phyloP scores from a whole-genome alignment of 108 stramenopile genomes.

The Pelagomonas calceolata region DNA sequence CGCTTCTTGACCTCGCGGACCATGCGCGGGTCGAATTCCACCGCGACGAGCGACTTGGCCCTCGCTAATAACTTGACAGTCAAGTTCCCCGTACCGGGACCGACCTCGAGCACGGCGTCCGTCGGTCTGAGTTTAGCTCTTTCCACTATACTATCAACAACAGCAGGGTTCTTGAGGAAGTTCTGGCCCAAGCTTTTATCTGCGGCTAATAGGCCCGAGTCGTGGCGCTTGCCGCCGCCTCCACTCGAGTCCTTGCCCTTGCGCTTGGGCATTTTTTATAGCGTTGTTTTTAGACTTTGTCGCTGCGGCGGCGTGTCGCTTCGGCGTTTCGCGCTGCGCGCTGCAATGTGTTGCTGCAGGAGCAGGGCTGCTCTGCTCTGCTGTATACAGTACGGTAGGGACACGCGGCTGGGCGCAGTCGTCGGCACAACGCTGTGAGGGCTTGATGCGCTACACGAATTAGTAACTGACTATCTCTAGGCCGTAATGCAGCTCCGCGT shows the following conservation, averaged over 20 bases:
- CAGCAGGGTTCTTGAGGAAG: constrained; percentile 98
- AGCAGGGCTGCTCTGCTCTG: too few relatives aligned
- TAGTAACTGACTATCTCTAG: too few relatives aligned
- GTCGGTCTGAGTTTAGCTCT: constrained; percentile 71
- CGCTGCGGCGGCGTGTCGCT: too few relatives aligned
- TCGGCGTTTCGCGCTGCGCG: too few relatives aligned
- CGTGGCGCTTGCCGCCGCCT: constrained; percentile 20
- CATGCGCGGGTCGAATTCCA: constrained; percentile 96
- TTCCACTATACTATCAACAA: constrained; percentile 89
- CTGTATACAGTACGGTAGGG: too few relatives aligned
- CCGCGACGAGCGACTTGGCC: constrained; percentile 75
- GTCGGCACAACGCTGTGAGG: too few relatives aligned
- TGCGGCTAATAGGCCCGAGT: constrained; percentile 19
- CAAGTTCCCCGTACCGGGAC: constrained; percentile 97
- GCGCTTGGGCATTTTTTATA: constrained; percentile 10
- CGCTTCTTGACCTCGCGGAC: constrained; percentile 93
- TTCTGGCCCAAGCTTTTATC: constrained; percentile 93
- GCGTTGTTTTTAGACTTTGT: too few relatives aligned
- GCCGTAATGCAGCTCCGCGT: too few relatives aligned
- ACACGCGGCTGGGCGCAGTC: too few relatives aligned
- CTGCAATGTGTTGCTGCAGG: too few relatives aligned
- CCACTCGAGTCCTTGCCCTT: constrained; percentile 7
- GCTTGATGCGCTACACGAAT: too few relatives aligned
- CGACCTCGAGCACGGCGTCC: constrained; percentile 74
- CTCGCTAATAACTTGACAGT: constrained; percentile 82